Evolutionary conservation across 345 rosid genomes (phyloP).

Genomic region (Eucalyptus pauciflora): DNA sequence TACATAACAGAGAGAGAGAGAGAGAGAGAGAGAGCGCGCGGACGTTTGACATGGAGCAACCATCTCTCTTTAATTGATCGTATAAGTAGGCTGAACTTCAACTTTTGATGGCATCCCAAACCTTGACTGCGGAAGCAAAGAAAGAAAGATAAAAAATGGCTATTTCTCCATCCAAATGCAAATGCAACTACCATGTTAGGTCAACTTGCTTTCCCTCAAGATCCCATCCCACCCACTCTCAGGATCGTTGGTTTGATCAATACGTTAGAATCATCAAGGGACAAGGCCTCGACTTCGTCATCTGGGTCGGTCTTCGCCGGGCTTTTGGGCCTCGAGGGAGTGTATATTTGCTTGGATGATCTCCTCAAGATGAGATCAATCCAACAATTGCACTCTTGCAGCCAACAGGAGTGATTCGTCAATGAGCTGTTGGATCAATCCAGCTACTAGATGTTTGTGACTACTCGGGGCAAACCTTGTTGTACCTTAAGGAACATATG

Average conservation of each 20-base stretch:
- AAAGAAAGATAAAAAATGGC: slow-evolving; percentile 9
- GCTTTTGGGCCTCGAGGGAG: slow-evolving; percentile 30
- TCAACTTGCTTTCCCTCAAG: slow-evolving; percentile 63
- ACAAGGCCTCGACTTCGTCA: not conserved
- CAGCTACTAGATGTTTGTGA: slow-evolving; percentile 48
- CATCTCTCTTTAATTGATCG: too few species aligned
- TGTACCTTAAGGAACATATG: slow-evolving; percentile 29
- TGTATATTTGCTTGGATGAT: slow-evolving; percentile 27
- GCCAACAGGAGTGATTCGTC: slow-evolving; percentile 7
- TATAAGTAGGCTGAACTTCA: not conserved
- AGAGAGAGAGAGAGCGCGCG: too few species aligned
- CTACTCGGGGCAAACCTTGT: slow-evolving; percentile 28
- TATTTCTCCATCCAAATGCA: not conserved
- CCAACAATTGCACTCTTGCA: slow-evolving; percentile 22
- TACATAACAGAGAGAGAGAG: not conserved
- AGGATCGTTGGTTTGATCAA: slow-evolving; percentile 29
- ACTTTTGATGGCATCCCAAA: not conserved
- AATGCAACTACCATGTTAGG: slow-evolving; percentile 1
- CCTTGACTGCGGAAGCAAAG: not conserved
- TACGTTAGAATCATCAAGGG: slow-evolving; percentile 20
- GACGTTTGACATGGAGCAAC: too few species aligned
- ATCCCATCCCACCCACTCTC: slow-evolving; percentile 38
- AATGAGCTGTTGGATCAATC: slow-evolving; percentile 35
- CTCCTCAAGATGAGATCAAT: slow-evolving; percentile 43
- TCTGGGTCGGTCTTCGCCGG: slow-evolving; percentile 18